Evolutionary conservation across 768 basidiomycete species (phyloP).

Genomic region (Imleria badia): DNA sequence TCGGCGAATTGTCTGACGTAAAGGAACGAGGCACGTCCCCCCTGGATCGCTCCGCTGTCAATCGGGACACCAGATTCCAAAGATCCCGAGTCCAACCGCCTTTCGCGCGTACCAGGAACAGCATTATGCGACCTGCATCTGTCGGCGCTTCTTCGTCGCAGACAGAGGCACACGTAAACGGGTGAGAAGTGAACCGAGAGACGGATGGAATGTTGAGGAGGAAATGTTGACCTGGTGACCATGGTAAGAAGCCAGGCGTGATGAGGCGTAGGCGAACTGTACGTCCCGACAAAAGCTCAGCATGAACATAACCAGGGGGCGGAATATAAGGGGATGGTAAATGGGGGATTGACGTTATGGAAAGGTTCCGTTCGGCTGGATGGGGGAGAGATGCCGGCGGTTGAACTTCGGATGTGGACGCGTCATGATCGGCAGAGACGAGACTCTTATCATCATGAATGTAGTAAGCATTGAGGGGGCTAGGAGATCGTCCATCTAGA

Average conservation of each 20-base stretch:
- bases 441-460: constrained; percentile 5
- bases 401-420: neutral
- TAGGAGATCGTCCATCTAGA: constrained; percentile 15
- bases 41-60: constrained; percentile 36
- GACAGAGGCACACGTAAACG: constrained; percentile 68
- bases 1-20: constrained; percentile 30
- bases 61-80: constrained; percentile 51
- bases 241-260: constrained; percentile 53
- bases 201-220: constrained; percentile 65
- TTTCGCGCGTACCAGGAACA: constrained; percentile 68
- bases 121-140: constrained; percentile 53
- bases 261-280: constrained; percentile 69
- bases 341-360: neutral
- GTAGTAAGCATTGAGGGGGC: constrained; percentile 28
- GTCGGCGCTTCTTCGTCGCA: constrained; percentile 47
- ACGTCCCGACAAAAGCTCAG: constrained; percentile 66
- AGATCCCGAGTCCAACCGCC: constrained; percentile 67
- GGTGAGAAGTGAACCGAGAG: constrained; percentile 61
- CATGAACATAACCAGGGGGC: constrained; percentile 67
- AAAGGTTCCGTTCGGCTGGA: neutral
- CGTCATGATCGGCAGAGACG: neutral
- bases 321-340: constrained; percentile 38
- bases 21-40: constrained; percentile 16
- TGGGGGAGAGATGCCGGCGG: neutral
- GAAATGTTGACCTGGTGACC: constrained; percentile 82